Percentiles rank a stretch among this genome's conserved stretches.
Evolutionary conservation across 805 yeast genomes (phyloP).

Genomic region (Lachancea dasiensis): DNA sequence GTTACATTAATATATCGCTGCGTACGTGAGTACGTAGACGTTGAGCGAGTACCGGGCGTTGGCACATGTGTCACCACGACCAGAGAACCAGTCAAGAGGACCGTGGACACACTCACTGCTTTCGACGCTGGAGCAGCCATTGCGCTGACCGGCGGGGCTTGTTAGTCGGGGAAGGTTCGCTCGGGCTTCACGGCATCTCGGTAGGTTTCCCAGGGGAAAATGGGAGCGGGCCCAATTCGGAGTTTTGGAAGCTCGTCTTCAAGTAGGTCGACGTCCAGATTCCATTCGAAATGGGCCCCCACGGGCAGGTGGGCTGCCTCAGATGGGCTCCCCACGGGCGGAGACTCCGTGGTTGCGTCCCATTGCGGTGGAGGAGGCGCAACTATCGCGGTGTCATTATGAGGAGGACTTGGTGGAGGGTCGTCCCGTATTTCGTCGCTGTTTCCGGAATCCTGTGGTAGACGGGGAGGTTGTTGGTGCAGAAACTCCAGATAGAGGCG

Average conservation of each 20-base stretch:
- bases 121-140: no score
- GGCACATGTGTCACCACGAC: no score
- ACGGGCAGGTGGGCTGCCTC: constrained; percentile 24
- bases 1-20: no score
- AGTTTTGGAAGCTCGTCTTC: constrained; percentile 7
- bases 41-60: no score
- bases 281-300: constrained; percentile 20
- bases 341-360: constrained; percentile 41
- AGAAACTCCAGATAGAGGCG: constrained; percentile 5
- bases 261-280: constrained; percentile 4
- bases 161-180: constrained; percentile 19
- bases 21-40: no score
- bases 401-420: no score
- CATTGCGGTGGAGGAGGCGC: constrained; percentile 22
- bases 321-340: constrained; percentile 34
- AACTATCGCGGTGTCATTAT: neutral
- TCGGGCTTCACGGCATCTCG: constrained; percentile 11
- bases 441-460: neutral
- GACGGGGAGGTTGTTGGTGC: neutral
- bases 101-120: no score
- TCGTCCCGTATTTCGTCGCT: neutral
- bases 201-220: constrained; percentile 32
- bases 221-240: constrained; percentile 10
- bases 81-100: no score
- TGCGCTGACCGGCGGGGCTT: neutral